These are phyloP conservation scores for Dysphania ambrosioides DNA, from an alignment of 148 eudicot genomes.

Conservation along the genomic window DNA sequence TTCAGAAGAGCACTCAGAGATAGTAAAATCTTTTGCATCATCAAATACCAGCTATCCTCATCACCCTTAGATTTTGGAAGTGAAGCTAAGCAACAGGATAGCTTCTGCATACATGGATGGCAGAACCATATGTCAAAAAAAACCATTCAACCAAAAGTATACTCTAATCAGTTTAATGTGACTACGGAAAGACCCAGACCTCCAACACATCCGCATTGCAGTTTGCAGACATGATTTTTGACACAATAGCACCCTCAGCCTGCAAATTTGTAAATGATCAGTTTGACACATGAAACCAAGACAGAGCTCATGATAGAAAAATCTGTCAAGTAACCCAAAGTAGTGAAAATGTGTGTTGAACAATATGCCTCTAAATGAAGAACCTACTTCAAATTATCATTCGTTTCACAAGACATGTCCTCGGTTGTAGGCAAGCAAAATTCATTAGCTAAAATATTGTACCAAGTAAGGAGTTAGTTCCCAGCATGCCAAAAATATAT, in stretches of 20 bases:
- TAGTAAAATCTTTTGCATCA: slow-evolving; percentile 77
- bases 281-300: slow-evolving; percentile 8
- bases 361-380: slow-evolving; percentile 3
- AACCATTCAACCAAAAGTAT: background rate
- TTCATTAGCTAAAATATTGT: too few relatives aligned
- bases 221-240: slow-evolving; percentile 58
- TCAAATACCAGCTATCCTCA: slow-evolving; percentile 74
- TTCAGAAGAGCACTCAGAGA: slow-evolving; percentile 50
- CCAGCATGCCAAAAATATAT: background rate
- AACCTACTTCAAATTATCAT: background rate
- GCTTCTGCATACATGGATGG: slow-evolving; percentile 49
- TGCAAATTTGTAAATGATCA: slow-evolving; percentile 37
- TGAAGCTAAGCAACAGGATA: slow-evolving; percentile 67
- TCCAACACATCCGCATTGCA: slow-evolving; percentile 45
- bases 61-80: slow-evolving; percentile 90
- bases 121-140: background rate
- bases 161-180: background rate
- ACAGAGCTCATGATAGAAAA: slow-evolving; percentile 13
- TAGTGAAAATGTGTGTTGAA: background rate
- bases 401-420: background rate
- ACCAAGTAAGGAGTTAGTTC: background rate
- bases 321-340: background rate
- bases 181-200: slow-evolving; percentile 40
- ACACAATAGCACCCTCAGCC: slow-evolving; percentile 80
- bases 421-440: background rate